phyloP scores from a whole-genome alignment of 352 stramenopile genomes.

The Nothophytophthora sp. region DNA sequence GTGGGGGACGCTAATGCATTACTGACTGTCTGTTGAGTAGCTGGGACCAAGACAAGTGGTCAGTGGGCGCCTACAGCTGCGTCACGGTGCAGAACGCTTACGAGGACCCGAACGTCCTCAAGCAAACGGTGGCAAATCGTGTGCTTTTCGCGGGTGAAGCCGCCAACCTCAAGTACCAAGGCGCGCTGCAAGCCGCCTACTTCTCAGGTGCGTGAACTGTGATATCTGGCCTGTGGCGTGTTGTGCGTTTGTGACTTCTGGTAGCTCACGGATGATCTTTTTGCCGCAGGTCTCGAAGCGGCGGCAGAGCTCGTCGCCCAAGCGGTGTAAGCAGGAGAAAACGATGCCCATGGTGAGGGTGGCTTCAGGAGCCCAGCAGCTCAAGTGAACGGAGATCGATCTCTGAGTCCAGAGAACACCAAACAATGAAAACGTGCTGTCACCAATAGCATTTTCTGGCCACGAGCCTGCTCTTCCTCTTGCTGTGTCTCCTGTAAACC shows the following conservation, averaged over 20 bases:
- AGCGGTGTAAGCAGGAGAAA: constrained; percentile 10
- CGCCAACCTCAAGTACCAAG: constrained; percentile 71
- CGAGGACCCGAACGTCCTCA: constrained; percentile 58
- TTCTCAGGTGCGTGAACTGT: constrained; percentile 32
- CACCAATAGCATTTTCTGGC: no score
- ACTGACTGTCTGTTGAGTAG: constrained; percentile 16
- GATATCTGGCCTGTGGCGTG: no score
- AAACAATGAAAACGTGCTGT: no score
- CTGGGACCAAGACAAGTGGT: constrained; percentile 69
- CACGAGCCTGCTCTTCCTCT: not conserved
- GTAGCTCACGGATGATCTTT: no score
- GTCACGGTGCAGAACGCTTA: constrained; percentile 52
- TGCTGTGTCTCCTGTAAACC: not conserved
- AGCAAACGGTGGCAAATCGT: constrained; percentile 40
- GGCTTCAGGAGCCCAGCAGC: no score
- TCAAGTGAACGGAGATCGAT: not conserved
- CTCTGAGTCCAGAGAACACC: not conserved
- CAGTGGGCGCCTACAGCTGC: constrained; percentile 67
- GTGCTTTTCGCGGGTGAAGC: constrained; percentile 75
- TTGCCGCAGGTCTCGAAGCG: constrained; percentile 15
- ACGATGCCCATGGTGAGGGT: not conserved
- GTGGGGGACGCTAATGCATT: constrained; percentile 34
- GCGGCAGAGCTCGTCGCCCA: constrained; percentile 20
- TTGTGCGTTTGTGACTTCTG: no score
- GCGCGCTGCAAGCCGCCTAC: constrained; percentile 68